These are phyloP conservation scores for Ogataea minuta DNA, from an alignment of 805 yeast genomes.

Conservation along the genomic window DNA sequence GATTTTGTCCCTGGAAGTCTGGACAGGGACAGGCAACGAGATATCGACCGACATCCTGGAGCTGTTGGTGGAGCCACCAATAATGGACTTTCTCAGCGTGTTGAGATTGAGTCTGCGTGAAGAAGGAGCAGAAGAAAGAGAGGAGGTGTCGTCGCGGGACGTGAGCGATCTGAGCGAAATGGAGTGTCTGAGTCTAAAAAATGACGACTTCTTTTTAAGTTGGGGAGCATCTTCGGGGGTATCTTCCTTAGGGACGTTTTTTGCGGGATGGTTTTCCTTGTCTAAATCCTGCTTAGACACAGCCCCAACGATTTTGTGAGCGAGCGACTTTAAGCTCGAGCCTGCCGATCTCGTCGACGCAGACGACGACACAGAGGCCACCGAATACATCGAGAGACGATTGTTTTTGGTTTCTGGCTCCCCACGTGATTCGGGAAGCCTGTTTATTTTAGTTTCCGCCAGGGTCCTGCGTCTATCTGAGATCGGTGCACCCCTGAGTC, in stretches of 20 bases:
- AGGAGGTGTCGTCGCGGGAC: slow-evolving; percentile 18
- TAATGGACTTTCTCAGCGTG: slow-evolving; percentile 20
- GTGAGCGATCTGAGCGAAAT: slow-evolving; percentile 31
- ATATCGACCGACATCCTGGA: slow-evolving; percentile 35
- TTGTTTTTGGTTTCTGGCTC: slow-evolving; percentile 13
- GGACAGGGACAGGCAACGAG: slow-evolving; percentile 59
- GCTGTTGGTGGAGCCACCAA: slow-evolving; percentile 17
- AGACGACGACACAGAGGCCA: slow-evolving; percentile 18
- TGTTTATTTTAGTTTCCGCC: slow-evolving; percentile 9
- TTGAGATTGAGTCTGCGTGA: slow-evolving; percentile 12
- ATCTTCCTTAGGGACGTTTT: background rate
- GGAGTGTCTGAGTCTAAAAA: slow-evolving; percentile 29
- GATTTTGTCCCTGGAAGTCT: slow-evolving; percentile 53
- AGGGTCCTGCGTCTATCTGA: slow-evolving; percentile 5
- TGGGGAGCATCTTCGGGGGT: slow-evolving; percentile 3
- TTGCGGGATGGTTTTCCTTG: background rate
- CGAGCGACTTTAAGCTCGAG: slow-evolving; percentile 24
- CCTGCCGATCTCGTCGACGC: slow-evolving; percentile 23
- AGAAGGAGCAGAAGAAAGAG: slow-evolving; percentile 14
- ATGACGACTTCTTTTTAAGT: slow-evolving; percentile 24
- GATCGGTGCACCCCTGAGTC: slow-evolving; percentile 8
- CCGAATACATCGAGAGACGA: slow-evolving; percentile 20
- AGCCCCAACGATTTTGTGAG: slow-evolving; percentile 22
- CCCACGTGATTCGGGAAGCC: slow-evolving; percentile 10
- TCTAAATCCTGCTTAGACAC: slow-evolving; percentile 2